Base-by-base conservation (phyloP, 2,329 filamentous ascomycete genomes). In the Ceratocystiopsis sp. region DNA sequence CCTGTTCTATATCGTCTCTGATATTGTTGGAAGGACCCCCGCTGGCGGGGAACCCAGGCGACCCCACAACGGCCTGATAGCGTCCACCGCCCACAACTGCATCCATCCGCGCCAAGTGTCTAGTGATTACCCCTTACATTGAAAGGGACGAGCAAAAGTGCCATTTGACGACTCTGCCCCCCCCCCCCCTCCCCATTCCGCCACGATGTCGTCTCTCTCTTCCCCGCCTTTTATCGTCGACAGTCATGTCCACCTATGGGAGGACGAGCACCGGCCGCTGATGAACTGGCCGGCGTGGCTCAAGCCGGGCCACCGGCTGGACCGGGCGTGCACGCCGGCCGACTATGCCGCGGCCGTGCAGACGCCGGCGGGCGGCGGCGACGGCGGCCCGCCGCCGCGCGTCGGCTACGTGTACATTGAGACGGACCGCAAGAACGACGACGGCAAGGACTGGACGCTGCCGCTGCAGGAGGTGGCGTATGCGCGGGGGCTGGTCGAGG, bases 191-290 rank as follows among this genome's bases (percentile, higher is more conserved):
- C n/a, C n/a, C n/a, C n/a, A n/a, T n/a, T n/a, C n/a, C 25, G 36
- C 19, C 36, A 41, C 16, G 21, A 50, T 50, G 48, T 35, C 48
- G 36, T 39, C 46, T 4, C 36, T 37, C 38, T 35, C 38, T 11
- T 44, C 47, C 2, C 49, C 49, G 25, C 49, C 49, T 18, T 51
- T 51, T 53, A 78, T 93, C 55, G 75, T 95, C 60, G 87, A 95
- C 66, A 80, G 84, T 35, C 89, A 95, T 66, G 80, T 95, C 61
- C 87, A 95, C 64, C 76, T 95, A 55, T 94, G 77, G 66, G 82
- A 84, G 38, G 60, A 66, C 38, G 70, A 72, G 42, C 81, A 89
- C 53, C 56, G 81, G 68, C 43, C 71, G 73, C 35, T 21, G 19
- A 21, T 21, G 19, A 21, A 21, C 19, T 21, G 19, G 19, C 73